Conservation (phyloP, 208 protist genomes). For the Novymonas esmeraldas region DNA sequence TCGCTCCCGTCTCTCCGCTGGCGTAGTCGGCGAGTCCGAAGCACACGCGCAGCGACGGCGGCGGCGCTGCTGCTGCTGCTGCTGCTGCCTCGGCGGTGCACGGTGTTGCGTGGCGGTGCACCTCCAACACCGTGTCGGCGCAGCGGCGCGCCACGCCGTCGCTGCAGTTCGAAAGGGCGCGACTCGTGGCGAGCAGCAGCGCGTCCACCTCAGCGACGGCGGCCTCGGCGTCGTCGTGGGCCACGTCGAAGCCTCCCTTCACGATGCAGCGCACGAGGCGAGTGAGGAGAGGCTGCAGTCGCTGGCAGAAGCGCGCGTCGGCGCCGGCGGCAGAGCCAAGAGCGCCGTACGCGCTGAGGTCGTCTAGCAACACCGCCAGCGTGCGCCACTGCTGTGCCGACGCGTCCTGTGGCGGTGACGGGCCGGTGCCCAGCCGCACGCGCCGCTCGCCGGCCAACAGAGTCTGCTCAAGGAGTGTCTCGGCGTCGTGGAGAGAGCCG, state of each 20-base stretch:
- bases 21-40: conserved; percentile 71
- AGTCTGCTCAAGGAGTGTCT: conserved; percentile 23
- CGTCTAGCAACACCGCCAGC: conserved; percentile 25
- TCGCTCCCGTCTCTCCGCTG: conserved; percentile 51
- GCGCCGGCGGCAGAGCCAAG: conserved; percentile 37
- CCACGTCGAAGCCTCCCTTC: conserved; percentile 16
- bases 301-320: conserved; percentile 30
- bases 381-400: conserved; percentile 7
- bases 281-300: conserved; percentile 39
- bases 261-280: conserved; percentile 36
- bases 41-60: conserved; percentile 21
- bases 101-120: not conserved
- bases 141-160: conserved; percentile 37
- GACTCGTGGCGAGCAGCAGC: conserved; percentile 26
- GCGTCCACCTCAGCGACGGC: conserved; percentile 6
- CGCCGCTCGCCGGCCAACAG: conserved; percentile 28
- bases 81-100: no score
- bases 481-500: conserved; percentile 15
- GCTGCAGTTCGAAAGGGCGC: conserved; percentile 47
- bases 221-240: not conserved
- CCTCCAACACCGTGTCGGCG: conserved; percentile 39
- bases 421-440: not conserved
- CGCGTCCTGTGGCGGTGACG: not conserved
- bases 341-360: conserved; percentile 35
- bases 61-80: no score